Base-by-base conservation (phyloP, 176 grass and related monocot genomes). In the Juncus effusus region DNA sequence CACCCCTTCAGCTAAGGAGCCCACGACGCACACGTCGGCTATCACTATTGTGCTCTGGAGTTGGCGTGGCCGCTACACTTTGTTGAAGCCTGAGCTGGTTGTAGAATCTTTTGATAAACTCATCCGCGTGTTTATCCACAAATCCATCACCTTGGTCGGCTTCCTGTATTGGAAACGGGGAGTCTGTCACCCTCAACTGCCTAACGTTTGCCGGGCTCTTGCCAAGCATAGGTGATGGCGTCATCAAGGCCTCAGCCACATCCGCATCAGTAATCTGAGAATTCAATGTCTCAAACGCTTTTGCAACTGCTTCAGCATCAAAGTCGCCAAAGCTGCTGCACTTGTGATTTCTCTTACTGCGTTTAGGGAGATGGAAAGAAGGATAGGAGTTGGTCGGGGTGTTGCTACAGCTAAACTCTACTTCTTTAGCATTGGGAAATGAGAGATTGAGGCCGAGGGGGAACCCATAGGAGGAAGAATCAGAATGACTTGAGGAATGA, bases 401-500 rank as follows among this genome's bases (percentile, higher is more conserved):
- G 77, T 77, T 86, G 75, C 68, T 77, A 82, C 93, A 96, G 77
- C 93, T 96, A 85, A 96, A 96, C 78, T 96, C 85, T 0, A 96
- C 87, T 68, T 91, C 88, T 13, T 40, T 40, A 0, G 88, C 74
- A 9, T 47, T 61, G 70, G 72, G 35, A 57, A 67, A 59, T 6
- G 83, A 72, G 4, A 79, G 38, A 4, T 74, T 69, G 10, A 68
- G 52, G 55, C 67, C 36, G 13, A 69, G 41, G 3, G 79, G 76
- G 7, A 66, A 45, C 54, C 70, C 72, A 0, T 73, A 68, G 4
- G 53, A 57, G 0, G 11, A n/a, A 0, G 65, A 68, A 4, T 51
- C 16, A 3, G 60, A 35, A 0, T 8, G 10, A 4, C 2, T 10
- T 6, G 19, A 44, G 8, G 3, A 5, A 36, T 13, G 5, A 4